Evolutionary conservation across 495 filamentous ascomycete species (phyloP).

Genomic region (Niebla homalea): DNA sequence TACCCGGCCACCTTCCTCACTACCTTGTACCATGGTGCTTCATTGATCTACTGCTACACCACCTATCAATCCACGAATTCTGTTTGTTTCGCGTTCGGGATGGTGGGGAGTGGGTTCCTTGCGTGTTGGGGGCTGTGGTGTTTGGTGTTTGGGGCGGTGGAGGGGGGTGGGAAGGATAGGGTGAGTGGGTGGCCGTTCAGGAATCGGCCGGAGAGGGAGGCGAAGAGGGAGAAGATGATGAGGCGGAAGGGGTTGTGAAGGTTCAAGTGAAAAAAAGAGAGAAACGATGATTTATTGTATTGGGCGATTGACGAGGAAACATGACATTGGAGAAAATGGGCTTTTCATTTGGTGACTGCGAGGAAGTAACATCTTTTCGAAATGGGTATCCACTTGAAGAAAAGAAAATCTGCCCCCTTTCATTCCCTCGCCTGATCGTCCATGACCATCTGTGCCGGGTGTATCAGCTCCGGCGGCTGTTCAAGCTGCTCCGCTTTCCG

Average conservation of each 20-base stretch:
- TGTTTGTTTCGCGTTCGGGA: conserved; percentile 40
- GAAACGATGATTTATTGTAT: neutral
- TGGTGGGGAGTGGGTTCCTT: conserved; percentile 37
- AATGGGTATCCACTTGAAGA: neutral
- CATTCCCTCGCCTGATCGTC: neutral
- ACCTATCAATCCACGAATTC: conserved; percentile 42
- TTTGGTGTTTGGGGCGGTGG: conserved; percentile 54
- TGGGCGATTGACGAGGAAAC: no score
- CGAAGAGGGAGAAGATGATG: conserved; percentile 33
- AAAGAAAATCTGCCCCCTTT: neutral
- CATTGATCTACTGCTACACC: conserved; percentile 56
- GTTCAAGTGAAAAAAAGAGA: neutral
- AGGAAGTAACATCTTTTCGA: neutral
- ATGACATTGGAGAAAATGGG: neutral
- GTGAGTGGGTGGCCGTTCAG: conserved; percentile 65
- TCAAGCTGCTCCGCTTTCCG: conserved; percentile 4
- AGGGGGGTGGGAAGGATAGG: conserved; percentile 63
- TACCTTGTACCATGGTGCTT: conserved; percentile 46
- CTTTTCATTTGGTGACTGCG: neutral
- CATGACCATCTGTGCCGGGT: no score
- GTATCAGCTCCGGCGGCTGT: neutral
- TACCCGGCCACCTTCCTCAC: conserved; percentile 54
- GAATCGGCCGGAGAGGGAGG: conserved; percentile 43
- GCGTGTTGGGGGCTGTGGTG: conserved; percentile 58
- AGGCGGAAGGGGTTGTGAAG: conserved; percentile 5